Evolutionary conservation across 768 basidiomycete species (phyloP), one percentile per base, ranked within the genome.

Genomic region (Pulveroboletus sp.): DNA sequence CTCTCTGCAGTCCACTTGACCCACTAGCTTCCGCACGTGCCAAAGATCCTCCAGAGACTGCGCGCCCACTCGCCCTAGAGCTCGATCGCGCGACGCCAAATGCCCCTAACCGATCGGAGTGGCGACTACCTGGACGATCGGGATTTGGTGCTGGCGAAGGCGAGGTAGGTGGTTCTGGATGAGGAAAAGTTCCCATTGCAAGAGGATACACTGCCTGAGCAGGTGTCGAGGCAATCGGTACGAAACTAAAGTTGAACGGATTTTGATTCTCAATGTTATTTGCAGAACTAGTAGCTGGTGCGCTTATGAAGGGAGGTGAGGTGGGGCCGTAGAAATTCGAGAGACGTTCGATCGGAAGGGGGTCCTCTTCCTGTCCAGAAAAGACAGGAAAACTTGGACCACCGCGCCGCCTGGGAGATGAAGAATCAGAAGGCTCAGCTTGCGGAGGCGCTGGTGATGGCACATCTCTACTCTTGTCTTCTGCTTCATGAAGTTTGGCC

Each of bases 191-290:
- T 45, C 67, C 67, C 67, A 68, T 76, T 58, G 59, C 50, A 17
- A 64, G 52, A 37, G 64, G 73, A 72, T 63, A 75, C 23, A 54
- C 59, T 23, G 65, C 61, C 45, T 75, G 71, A 16, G 69, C 73
- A n/a, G 79, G 76, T 6, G 80, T 80, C 25, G 79, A 76, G 10
- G 78, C 65, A n/a, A 73, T 69, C 12, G 77, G 77, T 25, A 74
- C 66, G 56, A 79, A 81, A 40, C 70, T 66, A 56, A 81, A 82
- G 49, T 64, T 71, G 56, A 83, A 83, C 2, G 74, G 74, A 38
- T 75, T 72, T 32, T 74, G 76, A 57, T 80, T 84, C 63, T 82
- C 82, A 2, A 72, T 57, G 12, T 75, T 76, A 41, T 73, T 68
- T 21, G 76, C 74, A 29, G 78, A 75, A 51, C 72, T 77, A 20